Evolutionary conservation across 768 basidiomycete species (phyloP).

Genomic region (Boletus insuetus): DNA sequence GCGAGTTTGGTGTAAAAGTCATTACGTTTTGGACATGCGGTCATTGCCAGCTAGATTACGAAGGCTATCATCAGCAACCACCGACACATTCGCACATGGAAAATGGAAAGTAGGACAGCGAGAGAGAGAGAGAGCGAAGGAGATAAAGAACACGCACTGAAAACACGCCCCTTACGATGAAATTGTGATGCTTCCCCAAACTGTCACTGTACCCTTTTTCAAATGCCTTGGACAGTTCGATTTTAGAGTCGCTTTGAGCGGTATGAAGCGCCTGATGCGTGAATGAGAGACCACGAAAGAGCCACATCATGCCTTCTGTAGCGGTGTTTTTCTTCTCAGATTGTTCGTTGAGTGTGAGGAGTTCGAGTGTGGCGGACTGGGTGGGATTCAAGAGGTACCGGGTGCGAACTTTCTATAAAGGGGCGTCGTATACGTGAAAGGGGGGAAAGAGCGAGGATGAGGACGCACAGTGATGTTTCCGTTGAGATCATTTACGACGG

Average conservation of each 20-base stretch:
- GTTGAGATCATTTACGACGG: conserved; percentile 83
- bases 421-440: neutral
- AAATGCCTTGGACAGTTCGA: conserved; percentile 67
- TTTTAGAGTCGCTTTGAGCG: conserved; percentile 58
- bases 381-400: conserved; percentile 68
- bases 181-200: conserved; percentile 82
- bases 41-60: conserved; percentile 47
- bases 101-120: no score
- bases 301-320: conserved; percentile 92
- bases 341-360: conserved; percentile 81
- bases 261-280: conserved; percentile 78
- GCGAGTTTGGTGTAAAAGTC: conserved; percentile 65
- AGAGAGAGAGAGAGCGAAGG: neutral
- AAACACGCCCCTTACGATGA: conserved; percentile 62
- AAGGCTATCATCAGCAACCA: neutral
- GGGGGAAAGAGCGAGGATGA: neutral
- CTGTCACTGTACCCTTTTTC: conserved; percentile 76
- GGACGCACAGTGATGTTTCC: conserved; percentile 83
- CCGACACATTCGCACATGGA: neutral
- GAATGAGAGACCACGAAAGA: conserved; percentile 87
- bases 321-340: conserved; percentile 83
- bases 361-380: conserved; percentile 75
- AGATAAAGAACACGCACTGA: conserved; percentile 38
- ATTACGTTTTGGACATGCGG: conserved; percentile 55
- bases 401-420: conserved; percentile 79